These are phyloP conservation scores for Cryptococcus sp. DNA, from an alignment of 1,284 basidiomycete species.

Conservation along the genomic window DNA sequence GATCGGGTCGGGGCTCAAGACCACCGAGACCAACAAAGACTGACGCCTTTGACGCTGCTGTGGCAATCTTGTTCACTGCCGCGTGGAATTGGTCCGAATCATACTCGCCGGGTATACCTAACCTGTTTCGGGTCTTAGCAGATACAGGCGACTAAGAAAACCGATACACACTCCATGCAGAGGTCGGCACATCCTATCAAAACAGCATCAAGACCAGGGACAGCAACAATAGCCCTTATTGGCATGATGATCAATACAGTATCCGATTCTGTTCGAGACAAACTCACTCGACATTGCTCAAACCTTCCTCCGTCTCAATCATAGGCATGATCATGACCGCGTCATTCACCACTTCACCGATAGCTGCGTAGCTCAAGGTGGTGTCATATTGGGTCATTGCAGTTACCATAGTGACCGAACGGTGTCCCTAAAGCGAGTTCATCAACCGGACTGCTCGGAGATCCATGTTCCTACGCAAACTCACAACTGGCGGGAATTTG, in stretches of 20 bases:
- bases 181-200: slow-evolving; percentile 33
- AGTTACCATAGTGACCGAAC: slow-evolving; percentile 30
- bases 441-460: not conserved
- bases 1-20: slow-evolving; percentile 20
- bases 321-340: slow-evolving; percentile 31
- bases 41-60: slow-evolving; percentile 18
- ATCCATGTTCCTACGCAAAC: not conserved
- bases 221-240: slow-evolving; percentile 25
- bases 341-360: slow-evolving; percentile 27
- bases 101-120: slow-evolving; percentile 30
- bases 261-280: not conserved
- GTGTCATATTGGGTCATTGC: slow-evolving; percentile 31
- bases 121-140: slow-evolving; percentile 8
- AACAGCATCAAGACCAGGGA: slow-evolving; percentile 26
- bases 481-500: slow-evolving; percentile 29
- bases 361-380: slow-evolving; percentile 17
- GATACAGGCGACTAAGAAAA: not conserved
- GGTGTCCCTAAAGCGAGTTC: slow-evolving; percentile 13
- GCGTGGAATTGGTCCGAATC: slow-evolving; percentile 21
- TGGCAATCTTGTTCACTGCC: slow-evolving; percentile 25
- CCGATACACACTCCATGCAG: slow-evolving; percentile 28
- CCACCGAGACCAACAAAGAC: slow-evolving; percentile 30
- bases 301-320: slow-evolving; percentile 31
- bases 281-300: slow-evolving; percentile 33
- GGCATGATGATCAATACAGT: not conserved